Percentiles rank a stretch among this genome's conserved stretches.
Evolutionary conservation across 495 filamentous ascomycete species (phyloP).

Genomic region (Podospora australis): DNA sequence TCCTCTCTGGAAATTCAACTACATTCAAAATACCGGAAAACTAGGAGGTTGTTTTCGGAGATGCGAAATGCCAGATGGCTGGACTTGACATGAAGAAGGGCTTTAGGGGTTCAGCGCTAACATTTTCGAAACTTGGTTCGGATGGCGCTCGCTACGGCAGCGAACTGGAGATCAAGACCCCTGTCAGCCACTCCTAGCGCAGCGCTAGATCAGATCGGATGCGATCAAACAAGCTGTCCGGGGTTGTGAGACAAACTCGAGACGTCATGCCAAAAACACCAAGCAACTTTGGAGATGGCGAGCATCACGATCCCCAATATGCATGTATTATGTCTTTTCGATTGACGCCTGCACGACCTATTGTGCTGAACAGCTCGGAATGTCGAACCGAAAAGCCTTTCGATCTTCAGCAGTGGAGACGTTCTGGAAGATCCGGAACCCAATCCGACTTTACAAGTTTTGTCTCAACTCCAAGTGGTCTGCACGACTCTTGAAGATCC

Average conservation of each 20-base stretch:
- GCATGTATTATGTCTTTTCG: too few relatives aligned
- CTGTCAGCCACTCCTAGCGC: slow-evolving; percentile 22
- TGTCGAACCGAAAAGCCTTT: background rate
- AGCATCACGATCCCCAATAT: too few relatives aligned
- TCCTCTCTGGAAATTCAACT: too few relatives aligned
- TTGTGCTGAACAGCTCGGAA: background rate
- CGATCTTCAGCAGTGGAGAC: too few relatives aligned
- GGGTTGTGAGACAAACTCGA: slow-evolving; percentile 25
- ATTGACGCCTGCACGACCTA: too few relatives aligned
- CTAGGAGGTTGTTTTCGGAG: background rate
- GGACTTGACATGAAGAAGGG: background rate
- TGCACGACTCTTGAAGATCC: too few relatives aligned
- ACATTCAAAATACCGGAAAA: too few relatives aligned
- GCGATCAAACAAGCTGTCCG: slow-evolving; percentile 20
- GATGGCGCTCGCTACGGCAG: slow-evolving; percentile 22
- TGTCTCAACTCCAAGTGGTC: too few relatives aligned
- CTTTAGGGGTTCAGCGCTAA: slow-evolving; percentile 1
- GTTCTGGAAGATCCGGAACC: too few relatives aligned
- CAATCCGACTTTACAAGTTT: too few relatives aligned
- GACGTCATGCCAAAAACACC: slow-evolving; percentile 11
- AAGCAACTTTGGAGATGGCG: background rate
- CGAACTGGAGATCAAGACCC: slow-evolving; percentile 15
- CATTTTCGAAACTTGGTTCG: slow-evolving; percentile 10
- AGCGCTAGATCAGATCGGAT: slow-evolving; percentile 20
- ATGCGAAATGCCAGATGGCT: slow-evolving; percentile 1